Evolutionary conservation across 148 eudicot genomes (phyloP).

Genomic region (Talinum fruticosum): DNA sequence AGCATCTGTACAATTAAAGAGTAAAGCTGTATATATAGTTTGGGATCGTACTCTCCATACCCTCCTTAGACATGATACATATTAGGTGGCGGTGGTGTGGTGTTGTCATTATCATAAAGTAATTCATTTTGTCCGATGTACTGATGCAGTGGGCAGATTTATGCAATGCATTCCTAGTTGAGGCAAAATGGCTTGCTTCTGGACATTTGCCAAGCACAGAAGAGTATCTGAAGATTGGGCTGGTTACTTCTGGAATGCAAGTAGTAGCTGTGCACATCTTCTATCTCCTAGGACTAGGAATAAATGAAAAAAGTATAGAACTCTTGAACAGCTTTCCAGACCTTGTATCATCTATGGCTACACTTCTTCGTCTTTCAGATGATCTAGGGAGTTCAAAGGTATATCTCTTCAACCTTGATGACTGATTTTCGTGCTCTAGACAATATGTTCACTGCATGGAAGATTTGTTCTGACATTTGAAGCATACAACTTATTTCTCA

Average conservation of each 20-base stretch:
- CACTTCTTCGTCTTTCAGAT: constrained; percentile 56
- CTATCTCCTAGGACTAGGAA: constrained; percentile 42
- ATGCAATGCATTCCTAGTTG: constrained; percentile 38
- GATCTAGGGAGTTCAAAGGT: constrained; percentile 55
- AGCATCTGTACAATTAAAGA: not conserved
- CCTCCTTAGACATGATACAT: too few relatives aligned
- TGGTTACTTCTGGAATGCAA: constrained; percentile 39
- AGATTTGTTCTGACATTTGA: not conserved
- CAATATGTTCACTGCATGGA: too few relatives aligned
- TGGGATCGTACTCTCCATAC: too few relatives aligned
- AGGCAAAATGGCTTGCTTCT: constrained; percentile 40
- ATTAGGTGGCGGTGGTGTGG: too few relatives aligned
- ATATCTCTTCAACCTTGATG: not conserved
- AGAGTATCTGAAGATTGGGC: constrained; percentile 50
- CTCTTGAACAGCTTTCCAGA: constrained; percentile 36
- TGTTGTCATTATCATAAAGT: too few relatives aligned
- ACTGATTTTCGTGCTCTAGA: too few relatives aligned
- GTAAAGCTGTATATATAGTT: too few relatives aligned
- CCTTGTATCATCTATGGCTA: constrained; percentile 36
- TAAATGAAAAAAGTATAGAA: constrained; percentile 23
- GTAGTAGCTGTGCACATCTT: constrained; percentile 44
- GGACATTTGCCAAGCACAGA: constrained; percentile 34
- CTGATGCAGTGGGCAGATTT: constrained; percentile 52
- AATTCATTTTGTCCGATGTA: too few relatives aligned
- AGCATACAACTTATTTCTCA: not conserved